Percentiles rank a stretch among this genome's conserved stretches.
phyloP scores from a whole-genome alignment of 352 stramenopile species.

The Pythium biforme region DNA sequence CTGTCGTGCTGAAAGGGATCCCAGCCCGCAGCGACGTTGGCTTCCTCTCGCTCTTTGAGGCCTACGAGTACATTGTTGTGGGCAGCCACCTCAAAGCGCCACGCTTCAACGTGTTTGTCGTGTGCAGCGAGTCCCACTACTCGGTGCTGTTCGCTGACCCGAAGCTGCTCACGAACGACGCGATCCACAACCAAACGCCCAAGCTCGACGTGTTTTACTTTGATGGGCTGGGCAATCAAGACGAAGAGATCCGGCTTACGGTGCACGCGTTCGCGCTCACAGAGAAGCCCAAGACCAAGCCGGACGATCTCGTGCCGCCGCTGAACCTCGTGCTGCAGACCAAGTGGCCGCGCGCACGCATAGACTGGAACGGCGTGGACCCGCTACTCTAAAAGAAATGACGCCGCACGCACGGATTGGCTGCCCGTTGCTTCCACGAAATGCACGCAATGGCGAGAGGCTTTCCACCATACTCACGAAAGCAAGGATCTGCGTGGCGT shows the following conservation, averaged over 20 bases:
- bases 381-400: conserved; percentile 59
- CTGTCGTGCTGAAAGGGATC: conserved; percentile 73
- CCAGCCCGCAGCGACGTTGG: conserved; percentile 53
- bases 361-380: conserved; percentile 89
- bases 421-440: background rate
- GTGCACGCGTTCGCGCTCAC: conserved; percentile 36
- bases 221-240: conserved; percentile 86
- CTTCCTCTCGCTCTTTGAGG: conserved; percentile 92
- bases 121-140: conserved; percentile 93
- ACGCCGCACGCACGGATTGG: too few species aligned
- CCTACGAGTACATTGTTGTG: conserved; percentile 88
- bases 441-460: background rate
- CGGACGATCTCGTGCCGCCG: conserved; percentile 77
- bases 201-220: conserved; percentile 87
- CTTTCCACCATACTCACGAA: too few species aligned
- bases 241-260: conserved; percentile 79
- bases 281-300: conserved; percentile 31
- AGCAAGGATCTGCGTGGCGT: background rate
- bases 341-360: conserved; percentile 70
- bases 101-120: conserved; percentile 81
- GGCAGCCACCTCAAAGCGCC: conserved; percentile 80
- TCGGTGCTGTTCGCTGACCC: conserved; percentile 79
- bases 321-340: conserved; percentile 90
- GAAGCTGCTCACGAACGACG: conserved; percentile 24
- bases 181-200: conserved; percentile 27